These are phyloP conservation scores for Epichloe coenophiala DNA, from an alignment of 2,329 filamentous ascomycete species.

Conservation along the genomic window DNA sequence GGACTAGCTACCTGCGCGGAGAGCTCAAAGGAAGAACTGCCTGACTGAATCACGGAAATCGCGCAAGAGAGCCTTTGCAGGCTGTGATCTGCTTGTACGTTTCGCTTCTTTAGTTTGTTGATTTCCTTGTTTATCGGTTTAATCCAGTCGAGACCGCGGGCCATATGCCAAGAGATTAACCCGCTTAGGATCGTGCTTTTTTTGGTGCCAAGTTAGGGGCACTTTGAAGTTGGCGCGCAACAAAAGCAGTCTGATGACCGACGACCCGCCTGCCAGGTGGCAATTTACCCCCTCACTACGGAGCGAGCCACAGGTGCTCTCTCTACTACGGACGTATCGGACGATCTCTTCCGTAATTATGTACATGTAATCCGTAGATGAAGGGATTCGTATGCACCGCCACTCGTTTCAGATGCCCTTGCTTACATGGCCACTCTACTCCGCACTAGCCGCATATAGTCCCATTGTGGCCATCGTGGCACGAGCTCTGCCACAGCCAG, in stretches of 20 bases:
- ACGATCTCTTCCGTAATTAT: background rate
- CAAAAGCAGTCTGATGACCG: background rate
- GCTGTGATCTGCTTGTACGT: no score
- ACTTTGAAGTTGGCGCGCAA: no score
- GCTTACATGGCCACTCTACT: background rate
- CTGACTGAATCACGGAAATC: no score
- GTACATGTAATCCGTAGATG: background rate
- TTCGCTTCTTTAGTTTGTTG: no score
- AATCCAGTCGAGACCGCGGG: background rate
- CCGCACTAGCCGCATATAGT: background rate
- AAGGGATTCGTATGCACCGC: conserved; percentile 6
- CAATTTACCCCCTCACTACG: background rate
- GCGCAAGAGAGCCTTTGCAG: no score
- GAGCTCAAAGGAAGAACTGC: no score
- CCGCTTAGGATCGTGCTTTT: no score
- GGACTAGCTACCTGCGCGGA: no score
- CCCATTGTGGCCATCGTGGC: no score
- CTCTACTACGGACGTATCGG: background rate
- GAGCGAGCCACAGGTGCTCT: background rate
- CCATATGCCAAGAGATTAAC: background rate
- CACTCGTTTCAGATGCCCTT: conserved; percentile 5
- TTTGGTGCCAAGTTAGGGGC: no score
- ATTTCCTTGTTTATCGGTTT: no score
- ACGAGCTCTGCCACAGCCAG: no score
- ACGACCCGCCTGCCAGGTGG: background rate